Conservation (phyloP, 129 eudicot genomes). For the sunflower (Helianthus annuus) region HanXRQr2.0-SUNRISE NC_035443.2:169879569-169880068, state of each 20-base stretch:
- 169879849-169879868: constrained; percentile 63
- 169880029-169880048: no score
- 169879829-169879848: constrained; percentile 79
- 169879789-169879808: constrained; percentile 53
- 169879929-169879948: constrained; percentile 94
- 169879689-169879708: not conserved
- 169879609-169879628: constrained; percentile 76
- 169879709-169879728: not conserved
- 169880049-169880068: no score
- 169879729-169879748: not conserved
- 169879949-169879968: not conserved
- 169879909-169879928: constrained; percentile 82
- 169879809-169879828: constrained; percentile 71
- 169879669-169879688: constrained; percentile 86
- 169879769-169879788: constrained; percentile 90
- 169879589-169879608: constrained; percentile 80
- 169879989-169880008: no score
- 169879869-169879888: constrained; percentile 53
- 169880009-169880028: no score
- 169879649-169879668: constrained; percentile 91
- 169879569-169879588: constrained; percentile 83
- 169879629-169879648: constrained; percentile 95
- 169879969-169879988: not conserved
- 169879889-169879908: constrained; percentile 79
- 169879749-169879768: constrained; percentile 53